phyloP scores from a whole-genome alignment of 345 rosid genomes.

The Hypericum androsaemum region DNA sequence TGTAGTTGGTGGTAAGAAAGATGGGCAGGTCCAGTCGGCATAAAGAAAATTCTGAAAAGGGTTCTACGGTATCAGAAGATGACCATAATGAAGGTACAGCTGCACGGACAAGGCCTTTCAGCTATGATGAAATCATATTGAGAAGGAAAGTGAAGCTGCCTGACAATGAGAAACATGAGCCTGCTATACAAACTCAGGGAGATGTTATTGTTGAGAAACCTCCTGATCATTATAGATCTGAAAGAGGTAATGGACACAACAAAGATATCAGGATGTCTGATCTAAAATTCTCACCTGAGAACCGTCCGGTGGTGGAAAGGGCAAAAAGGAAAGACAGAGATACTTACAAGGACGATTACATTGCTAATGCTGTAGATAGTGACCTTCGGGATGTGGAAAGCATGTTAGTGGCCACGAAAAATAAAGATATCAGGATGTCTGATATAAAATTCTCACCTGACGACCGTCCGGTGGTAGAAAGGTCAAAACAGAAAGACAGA shows the following conservation, averaged over 20 bases:
- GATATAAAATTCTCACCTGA: slow-evolving; percentile 19
- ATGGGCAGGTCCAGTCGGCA: slow-evolving; percentile 46
- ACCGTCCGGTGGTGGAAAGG: slow-evolving; percentile 18
- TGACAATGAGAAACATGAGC: slow-evolving; percentile 28
- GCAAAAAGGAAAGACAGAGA: slow-evolving; percentile 23
- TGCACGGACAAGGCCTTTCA: slow-evolving; percentile 84
- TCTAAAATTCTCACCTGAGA: slow-evolving; percentile 22
- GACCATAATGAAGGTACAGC: slow-evolving; percentile 44
- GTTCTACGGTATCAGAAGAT: slow-evolving; percentile 15
- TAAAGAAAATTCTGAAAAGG: slow-evolving; percentile 31
- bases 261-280: slow-evolving; percentile 23
- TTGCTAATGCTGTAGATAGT: slow-evolving; percentile 14
- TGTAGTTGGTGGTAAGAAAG: slow-evolving; percentile 14
- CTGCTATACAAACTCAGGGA: slow-evolving; percentile 15
- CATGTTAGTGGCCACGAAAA: slow-evolving; percentile 34
- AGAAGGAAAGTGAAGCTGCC: slow-evolving; percentile 47
- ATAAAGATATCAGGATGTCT: slow-evolving; percentile 19
- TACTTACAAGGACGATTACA: slow-evolving; percentile 9
- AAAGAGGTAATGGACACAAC: slow-evolving; percentile 17
- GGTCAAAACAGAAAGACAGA: slow-evolving; percentile 22
- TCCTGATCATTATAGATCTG: slow-evolving; percentile 25
- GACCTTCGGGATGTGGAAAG: slow-evolving; percentile 20
- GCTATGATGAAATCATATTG: slow-evolving; percentile 65
- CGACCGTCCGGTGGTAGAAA: slow-evolving; percentile 22
- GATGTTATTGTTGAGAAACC: slow-evolving; percentile 20